These are phyloP conservation scores for Phytophthora kernoviae DNA, from an alignment of 352 stramenopile genomes.

Conservation along the genomic window DNA sequence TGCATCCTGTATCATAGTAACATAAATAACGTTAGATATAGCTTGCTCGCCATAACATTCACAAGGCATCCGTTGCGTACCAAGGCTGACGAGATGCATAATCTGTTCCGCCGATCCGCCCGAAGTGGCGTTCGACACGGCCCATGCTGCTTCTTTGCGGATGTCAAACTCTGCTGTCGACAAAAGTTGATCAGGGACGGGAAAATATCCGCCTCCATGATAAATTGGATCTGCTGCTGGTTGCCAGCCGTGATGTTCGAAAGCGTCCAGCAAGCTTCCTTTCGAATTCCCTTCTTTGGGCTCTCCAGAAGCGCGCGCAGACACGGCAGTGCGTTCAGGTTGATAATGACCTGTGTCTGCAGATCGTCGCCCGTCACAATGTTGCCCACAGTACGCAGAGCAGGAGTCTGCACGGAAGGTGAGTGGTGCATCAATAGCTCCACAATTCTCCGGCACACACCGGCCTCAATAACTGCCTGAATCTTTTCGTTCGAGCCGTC, in stretches of 20 bases:
- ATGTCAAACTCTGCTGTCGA: conserved; percentile 98
- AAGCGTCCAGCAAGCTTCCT: conserved; percentile 99
- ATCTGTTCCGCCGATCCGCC: conserved; percentile 95
- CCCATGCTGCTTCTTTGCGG: conserved; percentile 98
- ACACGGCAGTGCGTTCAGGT: conserved; percentile 96
- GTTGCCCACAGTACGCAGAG: conserved; percentile 94
- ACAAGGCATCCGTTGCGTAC: conserved; percentile 31
- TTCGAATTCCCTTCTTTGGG: conserved; percentile 98
- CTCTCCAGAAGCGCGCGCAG: conserved; percentile 94
- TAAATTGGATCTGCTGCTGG: conserved; percentile 98
- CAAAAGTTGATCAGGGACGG: conserved; percentile 96
- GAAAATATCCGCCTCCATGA: conserved; percentile 98
- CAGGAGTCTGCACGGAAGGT: conserved; percentile 83
- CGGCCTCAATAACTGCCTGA: conserved; percentile 97
- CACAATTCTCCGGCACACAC: conserved; percentile 96
- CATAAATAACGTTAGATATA: conserved; percentile 11
- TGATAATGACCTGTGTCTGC: conserved; percentile 99
- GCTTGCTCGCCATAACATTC: not conserved
- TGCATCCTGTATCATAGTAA: conserved; percentile 79
- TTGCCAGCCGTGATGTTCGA: conserved; percentile 99
- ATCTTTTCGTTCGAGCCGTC: conserved; percentile 99
- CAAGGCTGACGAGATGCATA: conserved; percentile 95
- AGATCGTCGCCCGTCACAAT: conserved; percentile 99
- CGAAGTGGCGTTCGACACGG: conserved; percentile 98
- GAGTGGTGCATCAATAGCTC: conserved; percentile 93